Conservation (phyloP, 306 rosid genomes). For the Carpinus viminea region DNA sequence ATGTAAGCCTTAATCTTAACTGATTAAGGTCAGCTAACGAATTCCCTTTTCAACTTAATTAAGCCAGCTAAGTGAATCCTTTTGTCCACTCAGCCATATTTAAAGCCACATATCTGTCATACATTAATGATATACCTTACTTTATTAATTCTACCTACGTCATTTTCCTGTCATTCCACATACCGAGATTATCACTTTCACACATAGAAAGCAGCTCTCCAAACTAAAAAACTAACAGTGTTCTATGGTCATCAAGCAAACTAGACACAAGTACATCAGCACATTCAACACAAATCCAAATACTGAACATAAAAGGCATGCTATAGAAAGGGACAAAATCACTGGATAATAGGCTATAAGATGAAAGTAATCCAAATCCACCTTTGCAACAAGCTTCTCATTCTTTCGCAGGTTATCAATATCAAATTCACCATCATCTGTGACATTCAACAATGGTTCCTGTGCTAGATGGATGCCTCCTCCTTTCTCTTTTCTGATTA, state of each 20-base stretch:
- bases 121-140: not conserved
- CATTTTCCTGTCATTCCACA: not conserved
- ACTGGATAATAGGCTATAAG: not conserved
- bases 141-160: not conserved
- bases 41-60: not conserved
- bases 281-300: not conserved
- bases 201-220: not conserved
- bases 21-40: too few relatives aligned
- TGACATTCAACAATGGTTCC: slow-evolving; percentile 69
- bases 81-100: not conserved
- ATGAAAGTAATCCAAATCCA: slow-evolving; percentile 26
- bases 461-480: slow-evolving; percentile 38
- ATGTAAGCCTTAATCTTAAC: not conserved
- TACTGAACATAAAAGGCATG: not conserved
- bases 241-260: too few relatives aligned
- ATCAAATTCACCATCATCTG: slow-evolving; percentile 40
- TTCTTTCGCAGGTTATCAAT: slow-evolving; percentile 40
- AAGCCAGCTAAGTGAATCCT: not conserved
- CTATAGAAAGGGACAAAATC: slow-evolving; percentile 4
- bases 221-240: too few relatives aligned
- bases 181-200: not conserved
- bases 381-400: slow-evolving; percentile 49
- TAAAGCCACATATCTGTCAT: not conserved
- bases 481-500: slow-evolving; percentile 57
- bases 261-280: too few relatives aligned